Conservation (phyloP, 78 protist genomes). For the Creolimax fragrantissima region DNA sequence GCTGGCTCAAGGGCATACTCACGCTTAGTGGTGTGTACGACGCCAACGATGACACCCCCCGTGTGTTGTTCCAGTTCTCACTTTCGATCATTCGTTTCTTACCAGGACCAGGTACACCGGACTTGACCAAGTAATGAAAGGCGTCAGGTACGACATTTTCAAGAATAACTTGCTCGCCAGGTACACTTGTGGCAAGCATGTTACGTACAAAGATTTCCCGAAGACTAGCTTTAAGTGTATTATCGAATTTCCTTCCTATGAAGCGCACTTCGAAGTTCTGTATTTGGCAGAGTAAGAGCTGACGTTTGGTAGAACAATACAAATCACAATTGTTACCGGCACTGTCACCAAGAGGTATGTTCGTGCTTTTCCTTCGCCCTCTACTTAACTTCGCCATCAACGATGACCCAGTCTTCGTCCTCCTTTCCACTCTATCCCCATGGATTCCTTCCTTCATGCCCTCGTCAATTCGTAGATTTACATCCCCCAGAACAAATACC, state of each 20-base stretch:
- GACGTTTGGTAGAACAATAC: not conserved
- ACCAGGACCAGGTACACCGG: not conserved
- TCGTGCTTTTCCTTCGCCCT: not conserved
- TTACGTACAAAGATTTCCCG: not conserved
- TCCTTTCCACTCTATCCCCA: not conserved
- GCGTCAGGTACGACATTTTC: not conserved
- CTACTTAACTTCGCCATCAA: not conserved
- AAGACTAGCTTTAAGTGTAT: not conserved
- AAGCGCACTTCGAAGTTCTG: not conserved
- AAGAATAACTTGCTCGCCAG: too few relatives aligned
- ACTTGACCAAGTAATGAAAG: not conserved
- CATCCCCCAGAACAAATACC: not conserved
- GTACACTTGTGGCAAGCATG: not conserved
- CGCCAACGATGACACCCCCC: not conserved
- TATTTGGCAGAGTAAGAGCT: not conserved
- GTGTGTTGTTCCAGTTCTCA: not conserved
- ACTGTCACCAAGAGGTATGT: not conserved
- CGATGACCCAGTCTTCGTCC: not conserved
- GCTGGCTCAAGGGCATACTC: too few relatives aligned
- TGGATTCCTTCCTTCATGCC: not conserved
- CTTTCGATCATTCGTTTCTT: not conserved
- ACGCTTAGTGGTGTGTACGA: too few relatives aligned
- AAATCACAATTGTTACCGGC: not conserved
- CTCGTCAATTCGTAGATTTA: not conserved
- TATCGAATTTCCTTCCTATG: not conserved